Percentiles rank a stretch among this genome's conserved stretches.
Evolutionary conservation across 352 stramenopile genomes (phyloP).

Genomic region (Blastocystis sp.): DNA sequence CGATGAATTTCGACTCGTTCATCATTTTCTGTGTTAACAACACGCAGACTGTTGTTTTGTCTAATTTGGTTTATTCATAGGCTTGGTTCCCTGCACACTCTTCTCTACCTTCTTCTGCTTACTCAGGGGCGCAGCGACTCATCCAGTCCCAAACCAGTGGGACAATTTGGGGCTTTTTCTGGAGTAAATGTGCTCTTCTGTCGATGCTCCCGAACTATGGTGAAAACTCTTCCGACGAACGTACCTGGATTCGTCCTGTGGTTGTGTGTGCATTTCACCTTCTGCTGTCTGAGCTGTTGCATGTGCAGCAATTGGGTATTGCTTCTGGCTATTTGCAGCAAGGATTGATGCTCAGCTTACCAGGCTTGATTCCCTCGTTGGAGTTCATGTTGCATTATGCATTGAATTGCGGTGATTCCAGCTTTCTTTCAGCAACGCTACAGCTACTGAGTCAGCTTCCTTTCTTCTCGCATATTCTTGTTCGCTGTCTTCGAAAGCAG

Average conservation of each 20-base stretch:
- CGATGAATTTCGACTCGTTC: neutral
- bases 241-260: neutral
- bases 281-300: neutral
- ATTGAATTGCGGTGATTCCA: slow-evolving; percentile 3
- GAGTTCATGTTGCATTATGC: slow-evolving; percentile 42
- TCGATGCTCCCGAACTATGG: neutral
- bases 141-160: neutral
- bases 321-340: neutral
- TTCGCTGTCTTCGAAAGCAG: slow-evolving; percentile 42
- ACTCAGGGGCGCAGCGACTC: neutral
- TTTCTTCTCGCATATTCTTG: slow-evolving; percentile 5
- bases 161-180: neutral
- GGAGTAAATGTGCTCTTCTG: neutral
- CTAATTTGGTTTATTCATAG: neutral
- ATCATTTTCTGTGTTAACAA: neutral
- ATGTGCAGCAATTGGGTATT: neutral
- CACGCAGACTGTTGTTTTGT: neutral
- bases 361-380: neutral
- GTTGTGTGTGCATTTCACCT: slow-evolving; percentile 1
- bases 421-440: slow-evolving; percentile 20
- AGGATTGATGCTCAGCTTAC: neutral
- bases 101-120: neutral
- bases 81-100: neutral
- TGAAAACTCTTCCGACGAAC: neutral
- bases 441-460: slow-evolving; percentile 18